A percentile compares a stretch with the other conserved stretches of the same genome.
phyloP scores from a whole-genome alignment of 805 yeast genomes.

The Kodamaea neixiangensis region DNA sequence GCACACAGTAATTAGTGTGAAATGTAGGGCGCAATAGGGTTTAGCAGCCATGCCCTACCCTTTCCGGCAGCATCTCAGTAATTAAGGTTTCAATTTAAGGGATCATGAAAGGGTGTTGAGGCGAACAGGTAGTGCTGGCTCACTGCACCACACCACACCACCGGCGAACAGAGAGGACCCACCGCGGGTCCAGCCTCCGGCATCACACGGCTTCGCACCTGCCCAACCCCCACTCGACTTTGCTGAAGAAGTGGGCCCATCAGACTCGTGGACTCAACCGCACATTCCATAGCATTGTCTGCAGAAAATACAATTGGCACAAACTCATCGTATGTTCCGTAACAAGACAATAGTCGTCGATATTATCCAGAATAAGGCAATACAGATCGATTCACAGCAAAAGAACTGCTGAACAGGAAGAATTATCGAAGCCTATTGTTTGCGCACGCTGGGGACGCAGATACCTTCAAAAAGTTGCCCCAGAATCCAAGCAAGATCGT shows the following conservation, averaged over 20 bases:
- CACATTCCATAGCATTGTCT: background rate
- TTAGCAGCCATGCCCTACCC: background rate
- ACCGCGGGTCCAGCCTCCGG: background rate
- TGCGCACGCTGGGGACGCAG: background rate
- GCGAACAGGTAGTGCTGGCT: background rate
- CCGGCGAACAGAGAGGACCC: too few species aligned
- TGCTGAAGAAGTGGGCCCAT: background rate
- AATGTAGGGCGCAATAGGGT: background rate
- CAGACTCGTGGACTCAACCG: background rate
- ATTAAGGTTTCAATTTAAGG: background rate
- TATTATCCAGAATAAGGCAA: background rate
- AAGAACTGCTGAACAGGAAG: background rate
- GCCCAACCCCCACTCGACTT: background rate
- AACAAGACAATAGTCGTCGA: background rate
- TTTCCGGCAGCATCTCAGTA: background rate
- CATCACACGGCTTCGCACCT: background rate
- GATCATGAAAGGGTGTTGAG: background rate
- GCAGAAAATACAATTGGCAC: background rate
- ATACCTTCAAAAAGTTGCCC: background rate
- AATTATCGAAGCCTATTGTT: background rate
- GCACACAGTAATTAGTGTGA: background rate
- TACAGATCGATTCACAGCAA: background rate
- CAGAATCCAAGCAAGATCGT: background rate
- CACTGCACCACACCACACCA: background rate
- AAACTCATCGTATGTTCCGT: background rate